Conservation (phyloP, 1,284 basidiomycete genomes). For the Termitomyces sp. region DNA sequence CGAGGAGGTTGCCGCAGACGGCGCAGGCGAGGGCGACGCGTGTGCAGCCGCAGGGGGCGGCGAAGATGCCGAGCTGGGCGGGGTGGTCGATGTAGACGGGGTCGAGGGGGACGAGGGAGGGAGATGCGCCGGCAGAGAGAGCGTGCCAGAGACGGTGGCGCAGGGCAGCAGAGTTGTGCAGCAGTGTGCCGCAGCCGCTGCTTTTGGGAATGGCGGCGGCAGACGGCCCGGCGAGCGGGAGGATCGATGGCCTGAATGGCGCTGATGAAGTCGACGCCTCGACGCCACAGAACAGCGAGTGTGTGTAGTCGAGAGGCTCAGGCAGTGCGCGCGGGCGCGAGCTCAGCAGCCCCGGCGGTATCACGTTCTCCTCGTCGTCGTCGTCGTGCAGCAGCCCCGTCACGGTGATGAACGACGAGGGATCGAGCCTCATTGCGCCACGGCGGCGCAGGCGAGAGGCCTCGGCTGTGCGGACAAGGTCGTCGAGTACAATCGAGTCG, state of each 20-base stretch:
- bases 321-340: constrained; percentile 1
- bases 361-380: background rate
- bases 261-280: constrained; percentile 19
- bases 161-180: constrained; percentile 51
- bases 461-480: constrained; percentile 62
- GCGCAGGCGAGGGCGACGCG: constrained; percentile 55
- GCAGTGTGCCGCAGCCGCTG: constrained; percentile 57
- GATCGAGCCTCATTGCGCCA: constrained; percentile 65
- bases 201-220: constrained; percentile 29
- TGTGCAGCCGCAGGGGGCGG: constrained; percentile 52
- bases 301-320: constrained; percentile 29
- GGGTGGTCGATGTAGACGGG: constrained; percentile 47
- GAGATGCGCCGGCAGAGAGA: constrained; percentile 37
- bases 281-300: constrained; percentile 48
- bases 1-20: constrained; percentile 59
- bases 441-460: constrained; percentile 65
- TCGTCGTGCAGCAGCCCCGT: constrained; percentile 5
- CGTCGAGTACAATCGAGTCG: constrained; percentile 63
- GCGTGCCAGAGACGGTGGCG: constrained; percentile 42
- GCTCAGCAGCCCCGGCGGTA: background rate
- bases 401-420: background rate
- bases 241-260: constrained; percentile 27
- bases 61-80: constrained; percentile 42
- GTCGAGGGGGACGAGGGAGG: constrained; percentile 47
- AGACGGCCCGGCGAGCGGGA: constrained; percentile 26